These are phyloP conservation scores for Carpinus viminea DNA, from an alignment of 306 rosid genomes.

Conservation along the genomic window DNA sequence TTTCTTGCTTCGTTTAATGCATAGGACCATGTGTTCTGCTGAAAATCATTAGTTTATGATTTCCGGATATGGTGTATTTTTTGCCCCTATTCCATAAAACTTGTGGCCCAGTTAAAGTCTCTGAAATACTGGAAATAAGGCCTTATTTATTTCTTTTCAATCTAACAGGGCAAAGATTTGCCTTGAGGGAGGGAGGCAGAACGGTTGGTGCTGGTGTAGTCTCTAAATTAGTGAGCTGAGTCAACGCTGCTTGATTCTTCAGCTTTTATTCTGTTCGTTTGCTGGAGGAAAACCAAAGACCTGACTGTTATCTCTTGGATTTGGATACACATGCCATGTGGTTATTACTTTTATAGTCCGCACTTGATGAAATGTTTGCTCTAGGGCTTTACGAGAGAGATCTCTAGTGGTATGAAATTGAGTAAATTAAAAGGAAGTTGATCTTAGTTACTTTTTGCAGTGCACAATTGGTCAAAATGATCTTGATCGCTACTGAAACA, in stretches of 20 bases:
- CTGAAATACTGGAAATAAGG: neutral
- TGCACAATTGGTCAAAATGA: constrained; percentile 36
- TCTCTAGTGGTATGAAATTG: constrained; percentile 33
- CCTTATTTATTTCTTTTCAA: constrained; percentile 9
- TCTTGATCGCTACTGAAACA: constrained; percentile 23
- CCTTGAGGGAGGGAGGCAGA: constrained; percentile 98
- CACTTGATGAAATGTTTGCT: constrained; percentile 21
- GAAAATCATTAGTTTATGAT: neutral
- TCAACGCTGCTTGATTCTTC: constrained; percentile 18
- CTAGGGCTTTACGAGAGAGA: constrained; percentile 19
- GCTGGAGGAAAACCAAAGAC: constrained; percentile 26
- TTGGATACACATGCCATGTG: constrained; percentile 39
- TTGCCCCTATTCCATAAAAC: neutral
- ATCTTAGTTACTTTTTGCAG: constrained; percentile 44
- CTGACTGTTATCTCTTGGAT: constrained; percentile 20
- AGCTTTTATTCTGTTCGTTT: constrained; percentile 30
- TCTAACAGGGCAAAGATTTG: constrained; percentile 95
- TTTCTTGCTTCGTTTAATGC: neutral
- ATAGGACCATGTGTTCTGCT: neutral
- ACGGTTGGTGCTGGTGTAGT: constrained; percentile 99
- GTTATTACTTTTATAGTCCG: constrained; percentile 33
- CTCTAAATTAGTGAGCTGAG: constrained; percentile 76
- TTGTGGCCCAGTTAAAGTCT: neutral
- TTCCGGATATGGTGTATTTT: neutral
- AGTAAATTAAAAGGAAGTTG: constrained; percentile 39